Conservation (phyloP, 441 rosid genomes). For the Capsella rubella region DNA sequence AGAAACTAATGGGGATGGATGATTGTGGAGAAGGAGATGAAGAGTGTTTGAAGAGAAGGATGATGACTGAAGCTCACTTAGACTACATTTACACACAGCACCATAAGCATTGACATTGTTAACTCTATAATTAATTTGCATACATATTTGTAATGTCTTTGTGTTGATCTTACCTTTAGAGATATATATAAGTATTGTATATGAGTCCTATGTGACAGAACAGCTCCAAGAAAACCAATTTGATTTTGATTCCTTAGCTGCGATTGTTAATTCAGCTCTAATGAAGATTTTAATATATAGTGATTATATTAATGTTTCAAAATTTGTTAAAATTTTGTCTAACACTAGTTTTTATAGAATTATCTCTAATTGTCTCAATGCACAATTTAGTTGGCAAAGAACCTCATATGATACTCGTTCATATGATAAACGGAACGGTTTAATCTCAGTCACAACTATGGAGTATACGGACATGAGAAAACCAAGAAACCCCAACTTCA, state of each 20-base stretch:
- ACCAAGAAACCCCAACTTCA: slow-evolving; percentile 14
- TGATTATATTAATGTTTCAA: not conserved
- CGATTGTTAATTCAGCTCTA: not conserved
- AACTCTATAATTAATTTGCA: slow-evolving; percentile 7
- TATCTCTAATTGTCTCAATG: not conserved
- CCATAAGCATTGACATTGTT: slow-evolving; percentile 54
- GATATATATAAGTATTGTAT: slow-evolving; percentile 25
- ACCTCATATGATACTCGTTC: slow-evolving; percentile 3
- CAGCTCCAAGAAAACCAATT: not conserved
- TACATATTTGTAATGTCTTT: not conserved
- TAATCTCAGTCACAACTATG: slow-evolving; percentile 29
- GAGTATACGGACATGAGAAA: slow-evolving; percentile 25
- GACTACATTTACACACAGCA: slow-evolving; percentile 86
- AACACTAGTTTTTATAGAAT: no score
- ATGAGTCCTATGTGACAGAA: slow-evolving; percentile 29
- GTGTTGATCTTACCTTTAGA: slow-evolving; percentile 5
- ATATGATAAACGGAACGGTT: slow-evolving; percentile 26
- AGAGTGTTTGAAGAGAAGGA: slow-evolving; percentile 70
- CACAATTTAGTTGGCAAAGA: not conserved
- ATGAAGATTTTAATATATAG: not conserved
- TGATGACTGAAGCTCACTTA: slow-evolving; percentile 73
- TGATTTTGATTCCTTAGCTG: not conserved
- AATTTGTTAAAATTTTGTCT: not conserved
- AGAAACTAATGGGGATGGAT: slow-evolving; percentile 60
- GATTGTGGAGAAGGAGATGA: slow-evolving; percentile 56